Conservation (phyloP, 2,329 filamentous ascomycete genomes). For the Boeremia lycopersici region DNA sequence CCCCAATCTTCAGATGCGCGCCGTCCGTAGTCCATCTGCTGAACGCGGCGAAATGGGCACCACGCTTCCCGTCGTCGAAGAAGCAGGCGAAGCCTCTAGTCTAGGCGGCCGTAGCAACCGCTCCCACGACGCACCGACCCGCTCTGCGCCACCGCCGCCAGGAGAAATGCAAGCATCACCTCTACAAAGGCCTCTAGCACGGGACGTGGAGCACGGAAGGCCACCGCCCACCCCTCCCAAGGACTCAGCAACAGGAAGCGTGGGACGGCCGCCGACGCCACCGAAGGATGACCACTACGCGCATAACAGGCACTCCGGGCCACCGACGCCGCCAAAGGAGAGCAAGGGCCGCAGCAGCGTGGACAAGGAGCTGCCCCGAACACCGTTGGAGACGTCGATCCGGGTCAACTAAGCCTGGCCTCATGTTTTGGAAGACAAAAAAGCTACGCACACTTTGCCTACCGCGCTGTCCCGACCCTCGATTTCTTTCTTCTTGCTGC, state of each 20-base stretch:
- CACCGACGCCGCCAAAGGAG: constrained; percentile 51
- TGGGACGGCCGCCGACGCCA: constrained; percentile 41
- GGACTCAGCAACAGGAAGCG: constrained; percentile 40
- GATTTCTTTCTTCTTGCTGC: constrained; percentile 11
- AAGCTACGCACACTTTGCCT: constrained; percentile 15
- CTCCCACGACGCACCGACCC: constrained; percentile 24
- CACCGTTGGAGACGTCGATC: constrained; percentile 43
- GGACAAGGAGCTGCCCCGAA: constrained; percentile 45
- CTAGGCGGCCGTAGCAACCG: constrained; percentile 64
- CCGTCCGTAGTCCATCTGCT: constrained; percentile 62
- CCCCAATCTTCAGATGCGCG: constrained; percentile 66
- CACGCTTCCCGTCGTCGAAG: constrained; percentile 83
- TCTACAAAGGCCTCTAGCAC: constrained; percentile 25
- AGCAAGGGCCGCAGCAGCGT: constrained; percentile 31
- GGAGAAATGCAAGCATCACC: constrained; percentile 23
- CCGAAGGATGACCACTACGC: constrained; percentile 34
- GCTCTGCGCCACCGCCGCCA: constrained; percentile 27
- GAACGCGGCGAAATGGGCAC: constrained; percentile 62
- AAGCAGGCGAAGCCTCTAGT: constrained; percentile 79
- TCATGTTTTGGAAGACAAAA: constrained; percentile 9
- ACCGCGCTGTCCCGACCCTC: neutral
- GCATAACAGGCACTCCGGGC: constrained; percentile 31
- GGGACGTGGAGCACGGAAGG: constrained; percentile 38
- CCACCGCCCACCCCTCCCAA: constrained; percentile 51
- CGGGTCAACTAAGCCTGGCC: constrained; percentile 32